Evolutionary conservation across 2,329 filamentous ascomycete species (phyloP).

Genomic region (Ilyonectria sp.): DNA sequence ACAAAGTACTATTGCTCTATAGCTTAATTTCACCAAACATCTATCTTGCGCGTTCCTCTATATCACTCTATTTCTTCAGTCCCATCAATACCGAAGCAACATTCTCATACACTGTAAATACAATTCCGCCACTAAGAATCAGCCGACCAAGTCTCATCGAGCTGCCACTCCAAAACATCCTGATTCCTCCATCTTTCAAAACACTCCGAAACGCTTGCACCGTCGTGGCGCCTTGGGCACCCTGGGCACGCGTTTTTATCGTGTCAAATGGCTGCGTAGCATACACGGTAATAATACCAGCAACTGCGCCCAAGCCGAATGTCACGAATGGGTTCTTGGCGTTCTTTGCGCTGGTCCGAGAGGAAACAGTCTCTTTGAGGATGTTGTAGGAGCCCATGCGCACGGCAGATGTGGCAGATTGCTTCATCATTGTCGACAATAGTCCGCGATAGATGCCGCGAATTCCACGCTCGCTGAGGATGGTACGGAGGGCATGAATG

Average conservation of each 20-base stretch:
- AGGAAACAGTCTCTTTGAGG: slow-evolving; percentile 53
- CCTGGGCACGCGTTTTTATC: slow-evolving; percentile 75
- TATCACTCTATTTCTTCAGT: background rate
- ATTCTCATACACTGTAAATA: slow-evolving; percentile 75
- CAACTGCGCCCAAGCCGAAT: slow-evolving; percentile 74
- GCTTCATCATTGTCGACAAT: slow-evolving; percentile 62
- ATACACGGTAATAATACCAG: slow-evolving; percentile 73
- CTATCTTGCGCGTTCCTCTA: background rate
- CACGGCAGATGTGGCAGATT: slow-evolving; percentile 62
- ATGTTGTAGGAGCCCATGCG: slow-evolving; percentile 66
- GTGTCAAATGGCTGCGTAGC: slow-evolving; percentile 74
- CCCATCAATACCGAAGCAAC: slow-evolving; percentile 53
- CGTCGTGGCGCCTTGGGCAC: slow-evolving; percentile 70
- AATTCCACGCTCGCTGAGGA: slow-evolving; percentile 58
- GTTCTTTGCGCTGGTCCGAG: slow-evolving; percentile 34
- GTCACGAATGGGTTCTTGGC: slow-evolving; percentile 57
- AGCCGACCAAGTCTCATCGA: slow-evolving; percentile 77
- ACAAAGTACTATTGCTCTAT: background rate
- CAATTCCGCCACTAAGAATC: slow-evolving; percentile 76
- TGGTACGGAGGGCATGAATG: slow-evolving; percentile 50
- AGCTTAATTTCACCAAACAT: background rate
- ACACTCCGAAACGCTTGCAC: slow-evolving; percentile 70
- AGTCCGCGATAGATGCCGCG: slow-evolving; percentile 62
- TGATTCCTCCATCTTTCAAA: slow-evolving; percentile 69
- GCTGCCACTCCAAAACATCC: slow-evolving; percentile 77